Percentiles rank a stretch among this genome's conserved stretches.
phyloP scores from a whole-genome alignment of 306 rosid species.

The Ormosia semicastrata region DNA sequence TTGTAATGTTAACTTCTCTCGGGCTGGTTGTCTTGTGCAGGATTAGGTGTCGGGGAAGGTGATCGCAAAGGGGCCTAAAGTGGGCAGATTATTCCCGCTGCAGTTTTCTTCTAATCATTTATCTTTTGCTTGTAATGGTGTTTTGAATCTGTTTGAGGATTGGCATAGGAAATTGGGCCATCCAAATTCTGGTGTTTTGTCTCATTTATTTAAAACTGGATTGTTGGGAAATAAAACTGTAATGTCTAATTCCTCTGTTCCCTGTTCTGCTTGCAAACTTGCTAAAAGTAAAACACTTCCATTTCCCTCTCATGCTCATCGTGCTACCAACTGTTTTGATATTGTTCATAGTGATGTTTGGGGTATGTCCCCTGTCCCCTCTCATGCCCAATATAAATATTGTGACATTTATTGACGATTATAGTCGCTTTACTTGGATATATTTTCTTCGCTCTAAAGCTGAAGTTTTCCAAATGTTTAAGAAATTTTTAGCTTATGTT shows the following conservation, averaged over 20 bases:
- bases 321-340: no score
- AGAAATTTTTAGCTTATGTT: no score
- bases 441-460: no score
- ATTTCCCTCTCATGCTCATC: neutral
- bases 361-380: no score
- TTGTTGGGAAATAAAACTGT: neutral
- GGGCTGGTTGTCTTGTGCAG: neutral
- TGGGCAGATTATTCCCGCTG: neutral
- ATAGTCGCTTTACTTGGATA: no score
- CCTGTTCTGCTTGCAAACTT: neutral
- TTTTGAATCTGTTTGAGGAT: neutral
- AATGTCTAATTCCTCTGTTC: neutral
- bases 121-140: neutral
- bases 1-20: neutral
- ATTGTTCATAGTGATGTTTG: no score
- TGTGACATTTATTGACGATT: no score
- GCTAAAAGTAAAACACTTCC: neutral
- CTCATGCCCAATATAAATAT: no score
- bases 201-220: neutral
- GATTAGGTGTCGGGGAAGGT: neutral
- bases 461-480: no score
- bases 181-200: neutral
- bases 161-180: neutral
- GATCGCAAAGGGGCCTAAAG: slow-evolving; percentile 1
- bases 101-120: neutral